These are phyloP conservation scores for Pseudocercospora vitis DNA, from an alignment of 2,329 filamentous ascomycete genomes.

Conservation along the genomic window DNA sequence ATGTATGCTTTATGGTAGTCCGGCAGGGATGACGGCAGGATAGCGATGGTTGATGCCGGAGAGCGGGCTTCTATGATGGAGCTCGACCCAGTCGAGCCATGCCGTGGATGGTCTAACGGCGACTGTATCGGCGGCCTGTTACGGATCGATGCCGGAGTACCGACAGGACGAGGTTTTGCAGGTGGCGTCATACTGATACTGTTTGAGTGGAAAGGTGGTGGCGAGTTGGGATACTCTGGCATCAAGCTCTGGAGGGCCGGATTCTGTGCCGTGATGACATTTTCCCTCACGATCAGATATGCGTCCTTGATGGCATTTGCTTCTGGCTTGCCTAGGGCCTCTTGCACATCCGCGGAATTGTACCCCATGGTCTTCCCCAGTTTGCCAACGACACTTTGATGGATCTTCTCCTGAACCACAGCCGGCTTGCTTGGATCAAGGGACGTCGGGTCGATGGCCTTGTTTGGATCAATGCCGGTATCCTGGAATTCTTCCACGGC, in stretches of 20 bases:
- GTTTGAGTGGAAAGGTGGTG: conserved; percentile 21
- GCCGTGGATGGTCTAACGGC: conserved; percentile 43
- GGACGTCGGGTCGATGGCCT: conserved; percentile 79
- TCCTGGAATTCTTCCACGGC: conserved; percentile 90
- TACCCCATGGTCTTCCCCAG: conserved; percentile 98
- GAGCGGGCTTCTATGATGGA: conserved; percentile 42
- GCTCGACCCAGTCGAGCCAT: conserved; percentile 47
- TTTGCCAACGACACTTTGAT: conserved; percentile 90
- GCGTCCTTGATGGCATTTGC: conserved; percentile 98
- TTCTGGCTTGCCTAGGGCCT: conserved; percentile 86
- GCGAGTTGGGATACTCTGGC: conserved; percentile 49
- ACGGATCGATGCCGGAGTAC: conserved; percentile 25
- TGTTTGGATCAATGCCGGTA: conserved; percentile 90
- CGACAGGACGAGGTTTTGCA: conserved; percentile 38
- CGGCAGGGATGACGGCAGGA: conserved; percentile 86
- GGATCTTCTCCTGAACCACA: conserved; percentile 82
- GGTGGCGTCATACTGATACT: conserved; percentile 22
- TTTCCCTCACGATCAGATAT: conserved; percentile 96
- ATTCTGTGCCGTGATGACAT: conserved; percentile 93
- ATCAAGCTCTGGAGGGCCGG: conserved; percentile 52
- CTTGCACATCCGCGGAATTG: conserved; percentile 88
- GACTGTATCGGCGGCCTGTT: conserved; percentile 17
- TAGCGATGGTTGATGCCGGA: conserved; percentile 75
- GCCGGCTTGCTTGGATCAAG: conserved; percentile 76
- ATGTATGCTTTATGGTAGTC: conserved; percentile 90